These are phyloP conservation scores for Mallotus nudiflorus DNA, from an alignment of 345 rosid genomes.

Conservation along the genomic window DNA sequence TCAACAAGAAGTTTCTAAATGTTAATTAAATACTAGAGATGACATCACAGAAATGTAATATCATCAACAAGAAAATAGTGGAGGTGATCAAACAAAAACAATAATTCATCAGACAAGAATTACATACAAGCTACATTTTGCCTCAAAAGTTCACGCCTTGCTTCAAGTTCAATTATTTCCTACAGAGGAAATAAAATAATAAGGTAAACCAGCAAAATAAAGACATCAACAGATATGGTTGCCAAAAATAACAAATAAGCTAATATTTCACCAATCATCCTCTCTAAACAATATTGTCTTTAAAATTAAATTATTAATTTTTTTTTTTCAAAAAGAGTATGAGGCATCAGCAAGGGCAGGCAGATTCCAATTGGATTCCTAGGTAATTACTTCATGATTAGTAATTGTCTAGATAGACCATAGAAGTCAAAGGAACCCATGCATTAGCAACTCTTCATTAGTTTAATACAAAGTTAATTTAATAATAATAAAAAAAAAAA, in stretches of 20 bases:
- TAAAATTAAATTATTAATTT: neutral
- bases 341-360: neutral
- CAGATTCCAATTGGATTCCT: neutral
- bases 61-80: neutral
- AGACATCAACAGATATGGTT: neutral
- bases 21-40: neutral
- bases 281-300: neutral
- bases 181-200: constrained; percentile 32
- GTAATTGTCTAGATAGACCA: neutral
- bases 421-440: neutral
- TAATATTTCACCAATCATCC: neutral
- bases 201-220: constrained; percentile 13
- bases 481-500: neutral
- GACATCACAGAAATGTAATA: constrained; percentile 1
- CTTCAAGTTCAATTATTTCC: constrained; percentile 83
- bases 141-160: constrained; percentile 76
- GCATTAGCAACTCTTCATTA: neutral
- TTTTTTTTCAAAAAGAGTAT: too few species aligned
- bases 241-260: neutral
- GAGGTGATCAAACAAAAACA: constrained; percentile 1
- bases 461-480: neutral
- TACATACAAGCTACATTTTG: constrained; percentile 84
- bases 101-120: constrained; percentile 15
- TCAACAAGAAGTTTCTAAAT: neutral
- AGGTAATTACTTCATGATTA: neutral